Base-by-base conservation (phyloP, 176 grass and related monocot species). In the Avena atlantica region DNA sequence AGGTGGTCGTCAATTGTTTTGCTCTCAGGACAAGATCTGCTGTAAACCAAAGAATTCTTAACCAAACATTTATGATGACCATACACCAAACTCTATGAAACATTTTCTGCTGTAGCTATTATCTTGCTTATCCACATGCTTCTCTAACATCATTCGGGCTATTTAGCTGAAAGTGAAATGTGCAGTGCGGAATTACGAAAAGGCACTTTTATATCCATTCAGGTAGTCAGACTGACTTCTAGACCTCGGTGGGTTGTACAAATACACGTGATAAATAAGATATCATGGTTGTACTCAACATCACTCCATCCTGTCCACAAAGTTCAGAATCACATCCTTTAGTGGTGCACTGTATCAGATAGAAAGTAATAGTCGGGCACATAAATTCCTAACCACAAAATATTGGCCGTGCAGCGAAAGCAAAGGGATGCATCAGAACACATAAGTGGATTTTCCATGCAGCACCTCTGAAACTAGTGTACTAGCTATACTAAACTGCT, bases 301-400 rank as follows among this genome's bases (percentile, higher is more conserved):
- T 15, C 19, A 25, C 2, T 21, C 69, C 8, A 47, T 76, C 34
- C 12, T 59, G 61, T 81, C 50, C 78, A 51, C 79, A 52, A 70
- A 82, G 62, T 53, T 70, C 61, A 70, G 51, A 77, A 87, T 79
- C 63, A 36, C 14, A 49, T 42, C 51, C 8, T 83, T 63, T 31
- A 3, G n/a, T 47, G 66, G 23, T 55, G 52, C 34, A 75, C 1
- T 34, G 47, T 78, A 63, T 90, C 13, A 63, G 55, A 56, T 83
- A 48, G 50, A 82, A 90, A 77, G 56, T 20, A 52, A 52, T 34
- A 31, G 63, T 23, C 55, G 4, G 66, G 65, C 65, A 66, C 21
- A 63, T 64, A 24, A 51, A 58, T 10, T 79, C 87, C 64, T 59
- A 65, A 71, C 76, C 76, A 79, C 37, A 59, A 47, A 79, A 37